Conservation (phyloP, 345 rosid genomes). For the Physaria fendleri region DNA sequence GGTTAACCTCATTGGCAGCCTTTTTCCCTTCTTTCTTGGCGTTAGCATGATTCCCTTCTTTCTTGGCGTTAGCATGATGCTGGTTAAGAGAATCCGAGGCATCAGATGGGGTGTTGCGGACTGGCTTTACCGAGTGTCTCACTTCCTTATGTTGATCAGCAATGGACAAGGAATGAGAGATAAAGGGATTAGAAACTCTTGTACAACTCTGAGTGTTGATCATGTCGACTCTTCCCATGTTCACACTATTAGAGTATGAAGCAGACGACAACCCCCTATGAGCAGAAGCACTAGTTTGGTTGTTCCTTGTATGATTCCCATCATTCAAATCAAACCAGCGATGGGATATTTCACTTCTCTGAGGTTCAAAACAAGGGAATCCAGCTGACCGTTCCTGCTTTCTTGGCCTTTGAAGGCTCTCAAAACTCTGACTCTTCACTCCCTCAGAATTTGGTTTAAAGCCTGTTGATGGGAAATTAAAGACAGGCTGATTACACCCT, state of each 20-base stretch:
- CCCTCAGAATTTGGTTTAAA: no score
- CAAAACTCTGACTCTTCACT: slow-evolving; percentile 26
- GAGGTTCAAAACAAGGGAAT: no score
- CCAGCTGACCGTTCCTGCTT: slow-evolving; percentile 33
- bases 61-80: background rate
- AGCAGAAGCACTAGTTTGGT: slow-evolving; percentile 3
- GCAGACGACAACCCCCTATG: slow-evolving; percentile 33
- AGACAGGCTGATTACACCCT: slow-evolving; percentile 39
- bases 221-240: slow-evolving; percentile 30
- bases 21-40: slow-evolving; percentile 11
- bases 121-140: no score
- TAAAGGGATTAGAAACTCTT: no score
- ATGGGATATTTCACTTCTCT: no score
- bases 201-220: slow-evolving; percentile 36
- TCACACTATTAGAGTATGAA: slow-evolving; percentile 30
- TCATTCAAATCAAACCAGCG: slow-evolving; percentile 28
- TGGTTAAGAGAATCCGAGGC: slow-evolving; percentile 37
- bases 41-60: no score
- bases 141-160: no score
- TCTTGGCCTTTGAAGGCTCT: slow-evolving; percentile 32
- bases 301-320: background rate
- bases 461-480: no score
- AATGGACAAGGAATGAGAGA: no score
- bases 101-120: slow-evolving; percentile 75
- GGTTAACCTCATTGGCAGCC: slow-evolving; percentile 41